Percentiles rank a stretch among this genome's conserved stretches.
These are phyloP conservation scores for Kwoniella europaea DNA, from an alignment of 768 basidiomycete genomes.

Conservation along the genomic window DNA sequence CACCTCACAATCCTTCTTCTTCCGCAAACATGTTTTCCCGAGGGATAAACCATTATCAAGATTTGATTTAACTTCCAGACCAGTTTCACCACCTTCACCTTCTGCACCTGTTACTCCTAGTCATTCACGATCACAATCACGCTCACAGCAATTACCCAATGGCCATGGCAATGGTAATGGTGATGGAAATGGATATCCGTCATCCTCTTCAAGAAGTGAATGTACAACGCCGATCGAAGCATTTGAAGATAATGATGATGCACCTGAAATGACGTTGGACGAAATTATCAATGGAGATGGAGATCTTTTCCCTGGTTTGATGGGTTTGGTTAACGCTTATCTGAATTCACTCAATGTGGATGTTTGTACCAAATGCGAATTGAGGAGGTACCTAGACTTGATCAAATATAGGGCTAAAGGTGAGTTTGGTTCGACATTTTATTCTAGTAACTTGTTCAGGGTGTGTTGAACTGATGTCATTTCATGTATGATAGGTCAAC, in stretches of 20 bases:
- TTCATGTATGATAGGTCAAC: constrained; percentile 64
- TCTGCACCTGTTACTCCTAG: constrained; percentile 8
- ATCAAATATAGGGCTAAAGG: constrained; percentile 80
- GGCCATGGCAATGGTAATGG: not conserved
- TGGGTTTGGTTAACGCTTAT: constrained; percentile 81
- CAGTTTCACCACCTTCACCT: constrained; percentile 41
- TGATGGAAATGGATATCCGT: not conserved
- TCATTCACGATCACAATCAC: constrained; percentile 4
- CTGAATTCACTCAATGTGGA: constrained; percentile 83
- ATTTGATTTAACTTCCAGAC: constrained; percentile 47
- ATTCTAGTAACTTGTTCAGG: too few species aligned
- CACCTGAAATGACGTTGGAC: constrained; percentile 86
- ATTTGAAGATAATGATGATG: constrained; percentile 68
- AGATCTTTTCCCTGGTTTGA: constrained; percentile 73
- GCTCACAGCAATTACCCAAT: not conserved
- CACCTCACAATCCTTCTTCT: constrained; percentile 76
- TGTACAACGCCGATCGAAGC: constrained; percentile 41
- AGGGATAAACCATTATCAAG: constrained; percentile 59
- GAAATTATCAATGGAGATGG: constrained; percentile 96
- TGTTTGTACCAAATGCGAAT: constrained; percentile 65
- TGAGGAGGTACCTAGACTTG: constrained; percentile 78
- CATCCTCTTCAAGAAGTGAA: constrained; percentile 10
- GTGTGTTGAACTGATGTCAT: not conserved
- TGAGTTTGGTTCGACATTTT: constrained; percentile 55
- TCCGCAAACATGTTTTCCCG: constrained; percentile 83